Evolutionary conservation across 257 asterid species (phyloP).

Genomic region (Przewalskia tangutica): DNA sequence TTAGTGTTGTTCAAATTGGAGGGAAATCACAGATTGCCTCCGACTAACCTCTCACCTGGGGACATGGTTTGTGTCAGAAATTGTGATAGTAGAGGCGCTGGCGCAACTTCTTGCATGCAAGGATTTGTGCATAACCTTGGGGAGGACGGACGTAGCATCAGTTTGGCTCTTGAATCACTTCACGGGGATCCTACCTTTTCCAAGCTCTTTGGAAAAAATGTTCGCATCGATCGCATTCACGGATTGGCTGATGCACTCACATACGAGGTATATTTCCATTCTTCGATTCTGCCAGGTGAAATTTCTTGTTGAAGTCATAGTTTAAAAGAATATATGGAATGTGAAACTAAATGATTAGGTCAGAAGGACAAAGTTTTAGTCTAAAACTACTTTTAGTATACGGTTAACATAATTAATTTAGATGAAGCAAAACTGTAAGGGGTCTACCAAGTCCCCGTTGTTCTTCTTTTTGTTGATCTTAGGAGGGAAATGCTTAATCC

Average conservation of each 20-base stretch:
- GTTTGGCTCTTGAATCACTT: conserved; percentile 88
- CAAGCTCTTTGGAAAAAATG: conserved; percentile 75
- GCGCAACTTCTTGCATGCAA: conserved; percentile 83
- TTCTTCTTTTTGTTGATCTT: background rate
- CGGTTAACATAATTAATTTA: background rate
- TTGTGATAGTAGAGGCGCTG: conserved; percentile 89
- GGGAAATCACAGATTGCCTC: conserved; percentile 87
- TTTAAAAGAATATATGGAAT: background rate
- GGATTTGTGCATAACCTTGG: conserved; percentile 88
- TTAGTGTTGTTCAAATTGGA: conserved; percentile 79
- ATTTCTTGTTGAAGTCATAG: background rate
- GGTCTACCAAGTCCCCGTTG: background rate
- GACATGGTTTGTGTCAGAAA: conserved; percentile 97
- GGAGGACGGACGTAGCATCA: conserved; percentile 87
- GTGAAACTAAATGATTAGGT: background rate
- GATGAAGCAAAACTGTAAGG: background rate
- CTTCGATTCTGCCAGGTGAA: background rate
- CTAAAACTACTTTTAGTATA: background rate
- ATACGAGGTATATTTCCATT: conserved; percentile 56
- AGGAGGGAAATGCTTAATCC: background rate
- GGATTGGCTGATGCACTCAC: conserved; percentile 95
- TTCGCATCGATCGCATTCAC: conserved; percentile 87
- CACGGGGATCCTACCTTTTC: conserved; percentile 90
- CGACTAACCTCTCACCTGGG: conserved; percentile 91
- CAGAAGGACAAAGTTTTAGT: background rate